Percentiles rank a stretch among this genome's conserved stretches.
phyloP scores from a whole-genome alignment of 1,139 yeast species.

The Magnusiomyces magnusii region DNA sequence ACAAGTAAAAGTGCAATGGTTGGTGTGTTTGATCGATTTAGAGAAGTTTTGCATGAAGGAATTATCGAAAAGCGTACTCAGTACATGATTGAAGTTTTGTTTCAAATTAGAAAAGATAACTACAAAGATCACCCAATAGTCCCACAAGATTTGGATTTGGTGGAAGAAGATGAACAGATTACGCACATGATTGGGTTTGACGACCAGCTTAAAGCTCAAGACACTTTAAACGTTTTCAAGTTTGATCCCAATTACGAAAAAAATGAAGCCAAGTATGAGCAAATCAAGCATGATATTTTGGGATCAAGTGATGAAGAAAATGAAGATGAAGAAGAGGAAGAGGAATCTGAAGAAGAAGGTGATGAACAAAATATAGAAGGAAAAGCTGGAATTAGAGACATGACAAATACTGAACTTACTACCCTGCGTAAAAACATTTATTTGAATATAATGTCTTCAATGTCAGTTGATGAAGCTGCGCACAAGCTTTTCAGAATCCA shows the following conservation, averaged over 20 bases:
- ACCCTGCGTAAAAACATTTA: constrained; percentile 70
- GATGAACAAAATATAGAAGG: constrained; percentile 24
- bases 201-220: constrained; percentile 39
- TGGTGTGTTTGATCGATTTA: constrained; percentile 53
- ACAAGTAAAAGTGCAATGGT: constrained; percentile 40
- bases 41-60: constrained; percentile 54
- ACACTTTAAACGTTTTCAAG: constrained; percentile 44
- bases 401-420: constrained; percentile 58
- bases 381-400: constrained; percentile 43
- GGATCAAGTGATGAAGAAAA: constrained; percentile 38
- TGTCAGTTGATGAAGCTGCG: constrained; percentile 90
- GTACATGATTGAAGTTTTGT: constrained; percentile 45
- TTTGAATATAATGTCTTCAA: constrained; percentile 80
- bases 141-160: constrained; percentile 46
- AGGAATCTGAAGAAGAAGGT: constrained; percentile 19
- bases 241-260: constrained; percentile 48
- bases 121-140: constrained; percentile 41
- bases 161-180: constrained; percentile 55
- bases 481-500: constrained; percentile 58
- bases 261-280: constrained; percentile 42
- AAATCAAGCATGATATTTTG: constrained; percentile 38
- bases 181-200: constrained; percentile 55
- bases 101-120: constrained; percentile 45
- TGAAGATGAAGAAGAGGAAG: constrained; percentile 22
- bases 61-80: constrained; percentile 41